Conservation (phyloP, 2,329 filamentous ascomycete species). For the Rhinocladiella similis region DNA sequence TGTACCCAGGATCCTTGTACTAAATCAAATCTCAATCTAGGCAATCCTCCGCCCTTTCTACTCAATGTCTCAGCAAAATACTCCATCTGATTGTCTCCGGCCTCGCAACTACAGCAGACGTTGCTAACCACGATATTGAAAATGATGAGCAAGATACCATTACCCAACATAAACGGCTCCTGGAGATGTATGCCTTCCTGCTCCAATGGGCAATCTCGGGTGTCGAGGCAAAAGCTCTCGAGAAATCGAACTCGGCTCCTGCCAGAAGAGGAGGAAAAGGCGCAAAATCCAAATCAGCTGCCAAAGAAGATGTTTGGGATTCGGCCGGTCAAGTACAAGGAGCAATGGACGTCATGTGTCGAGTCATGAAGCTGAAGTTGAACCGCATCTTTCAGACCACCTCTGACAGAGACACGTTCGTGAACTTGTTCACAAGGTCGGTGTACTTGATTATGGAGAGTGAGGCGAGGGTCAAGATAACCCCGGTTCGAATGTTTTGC, state of each 20-base stretch:
- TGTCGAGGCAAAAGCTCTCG: constrained; percentile 90
- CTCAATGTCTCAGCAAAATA: constrained; percentile 84
- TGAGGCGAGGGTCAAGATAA: constrained; percentile 87
- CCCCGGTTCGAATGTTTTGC: constrained; percentile 87
- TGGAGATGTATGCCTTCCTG: constrained; percentile 93
- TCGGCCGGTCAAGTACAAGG: constrained; percentile 82
- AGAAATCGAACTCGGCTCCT: constrained; percentile 76
- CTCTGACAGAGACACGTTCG: constrained; percentile 92
- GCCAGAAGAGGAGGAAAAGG: constrained; percentile 71
- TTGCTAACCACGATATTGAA: constrained; percentile 82
- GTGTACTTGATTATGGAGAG: constrained; percentile 94
- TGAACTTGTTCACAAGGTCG: constrained; percentile 85
- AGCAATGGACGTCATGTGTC: constrained; percentile 92
- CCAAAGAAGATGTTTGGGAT: constrained; percentile 82
- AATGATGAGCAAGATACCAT: constrained; percentile 87
- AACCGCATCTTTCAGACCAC: constrained; percentile 93
- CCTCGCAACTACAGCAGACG: constrained; percentile 80
- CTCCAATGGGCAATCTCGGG: constrained; percentile 93
- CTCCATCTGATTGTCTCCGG: constrained; percentile 88
- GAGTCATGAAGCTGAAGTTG: constrained; percentile 89
- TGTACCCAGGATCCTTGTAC: constrained; percentile 51
- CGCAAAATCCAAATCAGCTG: constrained; percentile 66
- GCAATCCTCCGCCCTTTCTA: constrained; percentile 75
- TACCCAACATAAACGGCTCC: constrained; percentile 81
- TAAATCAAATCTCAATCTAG: constrained; percentile 71